Conservation (phyloP, 2,329 filamentous ascomycete genomes). For the Fusarium liriodendri region DNA sequence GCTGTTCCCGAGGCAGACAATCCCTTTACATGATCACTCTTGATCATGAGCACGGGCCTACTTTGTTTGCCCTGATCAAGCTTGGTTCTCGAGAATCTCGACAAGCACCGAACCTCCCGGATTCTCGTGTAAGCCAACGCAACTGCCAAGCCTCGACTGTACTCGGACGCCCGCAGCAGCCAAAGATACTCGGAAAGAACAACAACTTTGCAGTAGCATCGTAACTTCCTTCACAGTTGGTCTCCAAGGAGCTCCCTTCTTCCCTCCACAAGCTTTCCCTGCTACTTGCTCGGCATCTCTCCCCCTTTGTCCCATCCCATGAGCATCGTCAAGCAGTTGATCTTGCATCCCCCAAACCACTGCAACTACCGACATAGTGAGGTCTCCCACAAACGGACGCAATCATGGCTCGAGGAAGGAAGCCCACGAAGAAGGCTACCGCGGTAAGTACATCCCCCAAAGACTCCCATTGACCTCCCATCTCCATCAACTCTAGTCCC, state of each 20-base stretch:
- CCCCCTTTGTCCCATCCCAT: background rate
- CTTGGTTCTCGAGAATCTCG: background rate
- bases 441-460: slow-evolving; percentile 29
- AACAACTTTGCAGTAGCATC: background rate
- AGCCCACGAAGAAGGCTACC: slow-evolving; percentile 11
- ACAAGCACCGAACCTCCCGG: background rate
- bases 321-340: background rate
- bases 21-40: background rate
- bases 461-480: slow-evolving; percentile 12
- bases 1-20: background rate
- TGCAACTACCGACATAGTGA: background rate
- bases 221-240: slow-evolving; percentile 6
- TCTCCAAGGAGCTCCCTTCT: slow-evolving; percentile 5
- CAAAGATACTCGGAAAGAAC: background rate
- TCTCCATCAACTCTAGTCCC: slow-evolving; percentile 37
- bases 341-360: background rate
- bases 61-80: background rate
- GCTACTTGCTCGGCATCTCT: background rate
- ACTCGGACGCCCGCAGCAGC: background rate
- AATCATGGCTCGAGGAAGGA: slow-evolving; percentile 39
- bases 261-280: background rate
- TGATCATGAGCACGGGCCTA: background rate
- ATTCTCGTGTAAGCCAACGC: background rate
- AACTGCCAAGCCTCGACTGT: background rate
- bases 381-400: background rate